Base-by-base conservation (phyloP, 352 stramenopile species). In the Phytophthora pluvialis region DNA sequence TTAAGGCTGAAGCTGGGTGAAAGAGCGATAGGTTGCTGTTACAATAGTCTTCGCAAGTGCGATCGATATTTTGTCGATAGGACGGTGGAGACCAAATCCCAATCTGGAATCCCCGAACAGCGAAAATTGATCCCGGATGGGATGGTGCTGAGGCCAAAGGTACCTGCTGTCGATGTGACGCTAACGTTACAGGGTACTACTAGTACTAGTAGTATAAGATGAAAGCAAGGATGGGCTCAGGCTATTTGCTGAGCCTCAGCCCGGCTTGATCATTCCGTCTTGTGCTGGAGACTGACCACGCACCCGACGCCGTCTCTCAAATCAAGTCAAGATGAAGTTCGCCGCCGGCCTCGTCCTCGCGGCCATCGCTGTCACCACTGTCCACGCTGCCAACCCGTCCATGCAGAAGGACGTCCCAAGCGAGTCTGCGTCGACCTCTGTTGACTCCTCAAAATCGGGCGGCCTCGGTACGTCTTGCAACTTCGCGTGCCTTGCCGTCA, bases 121-220 rank as follows among this genome's bases (percentile, higher is more conserved):
- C 58, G 35, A 66, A 64, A 66, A 63, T 67, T 63, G 56, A 56
- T 63, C 51, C 39, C 28, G 42, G 50, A 61, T 63, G 28, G 35
- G 47, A 55, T 62, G n/a, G n/a, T n/a, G n/a, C n/a, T n/a, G 52
- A 25, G 15, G 12, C 13, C 50, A 58, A 25, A 35, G 21, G 15
- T 46, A 33, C 21, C 25, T 29, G 18, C 25, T 61, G 31, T 36
- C 12, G n/a, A 32, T 31, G 48, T 44, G 21, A 21, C 21, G 21
- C n/a, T n/a, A n/a, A n/a, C n/a, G n/a, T n/a, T n/a, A n/a, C n/a
- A n/a, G n/a, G n/a, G n/a, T n/a, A n/a, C n/a, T n/a, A n/a, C n/a
- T n/a, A n/a, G n/a, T n/a, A n/a, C n/a, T n/a, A n/a, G n/a, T n/a
- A n/a, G 21, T 21, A 1, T 21, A 21, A 21, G 21, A 32, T 12